Evolutionary conservation across 345 rosid genomes (phyloP).

Genomic region (Linum tenue): DNA sequence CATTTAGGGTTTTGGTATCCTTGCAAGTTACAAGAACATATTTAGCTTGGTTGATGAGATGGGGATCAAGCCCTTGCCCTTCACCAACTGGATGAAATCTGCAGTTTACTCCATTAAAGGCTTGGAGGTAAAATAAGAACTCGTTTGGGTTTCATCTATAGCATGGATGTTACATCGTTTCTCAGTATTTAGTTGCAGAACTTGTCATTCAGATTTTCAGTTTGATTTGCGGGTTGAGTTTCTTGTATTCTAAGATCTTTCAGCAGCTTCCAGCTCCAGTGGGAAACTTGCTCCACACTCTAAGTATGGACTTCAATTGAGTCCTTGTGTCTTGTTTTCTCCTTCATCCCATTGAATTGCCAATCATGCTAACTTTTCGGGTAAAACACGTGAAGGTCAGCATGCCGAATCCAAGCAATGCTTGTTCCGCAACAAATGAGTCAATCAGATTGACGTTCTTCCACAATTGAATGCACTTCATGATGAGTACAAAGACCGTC

Average conservation of each 20-base stretch:
- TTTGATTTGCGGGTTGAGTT: constrained; percentile 44
- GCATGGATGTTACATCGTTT: no score
- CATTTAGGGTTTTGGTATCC: constrained; percentile 52
- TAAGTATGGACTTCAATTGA: constrained; percentile 22
- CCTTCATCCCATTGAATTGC: not conserved
- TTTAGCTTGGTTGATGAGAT: constrained; percentile 41
- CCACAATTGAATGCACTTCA: constrained; percentile 36
- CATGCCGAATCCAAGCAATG: constrained; percentile 41
- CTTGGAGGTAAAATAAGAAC: constrained; percentile 28
- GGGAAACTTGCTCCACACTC: constrained; percentile 42
- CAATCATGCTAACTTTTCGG: not conserved
- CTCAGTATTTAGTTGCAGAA: not conserved
- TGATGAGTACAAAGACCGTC: constrained; percentile 33
- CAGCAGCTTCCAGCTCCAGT: constrained; percentile 54
- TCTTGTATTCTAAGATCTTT: constrained; percentile 45
- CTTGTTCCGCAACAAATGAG: constrained; percentile 36
- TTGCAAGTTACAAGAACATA: constrained; percentile 27
- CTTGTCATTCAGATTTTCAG: not conserved
- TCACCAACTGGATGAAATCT: constrained; percentile 37
- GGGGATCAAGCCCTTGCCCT: constrained; percentile 32
- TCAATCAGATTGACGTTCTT: constrained; percentile 47
- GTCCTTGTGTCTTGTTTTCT: not conserved
- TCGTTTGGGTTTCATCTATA: not conserved
- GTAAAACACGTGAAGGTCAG: constrained; percentile 24
- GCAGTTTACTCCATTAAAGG: constrained; percentile 38